phyloP scores from a whole-genome alignment of 176 grass and related monocot genomes.

The Melocanna baccifera region DNA sequence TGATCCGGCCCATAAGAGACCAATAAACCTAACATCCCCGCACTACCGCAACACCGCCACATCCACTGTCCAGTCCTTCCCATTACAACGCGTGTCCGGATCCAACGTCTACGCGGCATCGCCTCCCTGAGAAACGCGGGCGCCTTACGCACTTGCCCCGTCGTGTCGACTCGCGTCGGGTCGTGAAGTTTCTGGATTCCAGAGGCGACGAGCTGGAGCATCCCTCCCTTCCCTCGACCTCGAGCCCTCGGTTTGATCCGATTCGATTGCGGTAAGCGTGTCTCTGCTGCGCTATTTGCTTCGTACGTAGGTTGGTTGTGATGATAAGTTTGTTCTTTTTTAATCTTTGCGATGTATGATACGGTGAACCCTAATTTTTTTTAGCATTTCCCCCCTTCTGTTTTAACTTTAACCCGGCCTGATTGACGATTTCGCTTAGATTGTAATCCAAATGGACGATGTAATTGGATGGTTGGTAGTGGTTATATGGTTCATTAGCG shows the following conservation, averaged over 20 bases:
- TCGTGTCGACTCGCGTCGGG: background rate
- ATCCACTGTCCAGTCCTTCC: background rate
- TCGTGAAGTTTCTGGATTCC: constrained; percentile 28
- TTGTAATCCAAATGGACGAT: background rate
- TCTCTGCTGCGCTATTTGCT: background rate
- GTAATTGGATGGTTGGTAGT: background rate
- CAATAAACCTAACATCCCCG: background rate
- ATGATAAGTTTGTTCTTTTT: background rate
- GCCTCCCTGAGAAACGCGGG: background rate
- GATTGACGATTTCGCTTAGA: background rate
- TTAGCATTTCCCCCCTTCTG: background rate
- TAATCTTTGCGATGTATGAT: background rate
- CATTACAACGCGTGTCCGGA: background rate
- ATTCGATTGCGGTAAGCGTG: background rate
- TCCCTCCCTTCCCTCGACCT: background rate
- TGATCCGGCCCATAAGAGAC: background rate
- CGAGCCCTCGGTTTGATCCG: background rate
- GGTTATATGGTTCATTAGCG: background rate
- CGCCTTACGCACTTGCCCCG: background rate
- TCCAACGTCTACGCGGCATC: constrained; percentile 3
- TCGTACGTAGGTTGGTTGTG: background rate
- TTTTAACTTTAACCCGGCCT: background rate
- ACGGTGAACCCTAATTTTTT: background rate
- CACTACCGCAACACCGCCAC: background rate
- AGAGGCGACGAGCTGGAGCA: background rate